Percentiles rank a stretch among this genome's conserved stretches.
Evolutionary conservation across 208 protist genomes (phyloP).

Genomic region (Leishmania amazonensis): DNA sequence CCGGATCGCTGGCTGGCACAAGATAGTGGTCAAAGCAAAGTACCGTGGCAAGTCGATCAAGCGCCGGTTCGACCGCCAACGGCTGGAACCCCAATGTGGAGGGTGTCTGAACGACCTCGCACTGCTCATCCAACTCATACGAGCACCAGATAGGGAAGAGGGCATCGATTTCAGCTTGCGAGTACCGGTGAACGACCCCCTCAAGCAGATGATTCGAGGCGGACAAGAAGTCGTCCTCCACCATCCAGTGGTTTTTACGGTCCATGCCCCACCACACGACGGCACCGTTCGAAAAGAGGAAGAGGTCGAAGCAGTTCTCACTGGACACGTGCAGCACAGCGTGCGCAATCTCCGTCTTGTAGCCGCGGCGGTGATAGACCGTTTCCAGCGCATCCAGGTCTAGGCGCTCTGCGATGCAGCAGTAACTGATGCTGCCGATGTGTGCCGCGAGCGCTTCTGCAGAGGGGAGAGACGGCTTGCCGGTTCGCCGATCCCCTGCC

Average conservation of each 20-base stretch:
- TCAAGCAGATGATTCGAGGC: conserved; percentile 34
- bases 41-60: conserved; percentile 50
- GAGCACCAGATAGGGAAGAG: conserved; percentile 76
- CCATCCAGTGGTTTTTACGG: conserved; percentile 67
- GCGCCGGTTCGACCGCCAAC: conserved; percentile 30
- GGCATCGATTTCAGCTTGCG: conserved; percentile 52
- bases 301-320: conserved; percentile 56
- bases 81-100: conserved; percentile 7
- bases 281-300: conserved; percentile 60
- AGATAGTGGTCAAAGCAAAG: conserved; percentile 82
- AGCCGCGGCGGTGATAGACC: conserved; percentile 65
- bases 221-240: conserved; percentile 74
- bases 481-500: conserved; percentile 16
- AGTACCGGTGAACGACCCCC: conserved; percentile 46
- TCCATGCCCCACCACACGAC: conserved; percentile 83
- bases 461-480: conserved; percentile 27
- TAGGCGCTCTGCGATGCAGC: conserved; percentile 51
- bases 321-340: conserved; percentile 61
- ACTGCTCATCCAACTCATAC: conserved; percentile 56
- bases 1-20: conserved; percentile 42
- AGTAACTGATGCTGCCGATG: conserved; percentile 70
- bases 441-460: conserved; percentile 44
- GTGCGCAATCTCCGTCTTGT: conserved; percentile 45
- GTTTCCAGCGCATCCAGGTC: conserved; percentile 44
- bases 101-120: neutral